phyloP scores from a whole-genome alignment of 208 protist species.

The Crithidia sp. region DNA sequence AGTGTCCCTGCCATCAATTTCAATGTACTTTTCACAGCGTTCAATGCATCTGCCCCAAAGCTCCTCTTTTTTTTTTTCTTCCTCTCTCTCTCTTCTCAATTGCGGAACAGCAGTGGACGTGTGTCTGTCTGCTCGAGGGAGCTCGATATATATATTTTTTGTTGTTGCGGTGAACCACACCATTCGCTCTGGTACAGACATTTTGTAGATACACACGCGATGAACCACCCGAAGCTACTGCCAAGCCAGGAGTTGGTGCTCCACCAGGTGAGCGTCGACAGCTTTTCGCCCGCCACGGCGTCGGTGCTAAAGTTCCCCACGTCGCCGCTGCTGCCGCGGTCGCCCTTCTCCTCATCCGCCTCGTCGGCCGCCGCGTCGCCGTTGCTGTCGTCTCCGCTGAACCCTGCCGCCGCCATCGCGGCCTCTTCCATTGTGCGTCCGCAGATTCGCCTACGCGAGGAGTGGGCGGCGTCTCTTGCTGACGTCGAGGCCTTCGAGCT shows the following conservation, averaged over 20 bases:
- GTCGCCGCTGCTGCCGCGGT: conserved; percentile 27
- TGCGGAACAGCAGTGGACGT: background rate
- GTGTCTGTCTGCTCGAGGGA: background rate
- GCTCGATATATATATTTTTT: too few species aligned
- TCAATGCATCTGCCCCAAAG: background rate
- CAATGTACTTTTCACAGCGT: background rate
- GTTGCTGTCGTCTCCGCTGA: conserved; percentile 19
- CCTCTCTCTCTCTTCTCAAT: background rate
- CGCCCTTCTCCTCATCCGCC: conserved; percentile 20
- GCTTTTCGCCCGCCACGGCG: conserved; percentile 33
- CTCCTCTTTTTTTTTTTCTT: too few species aligned
- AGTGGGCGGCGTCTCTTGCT: conserved; percentile 53
- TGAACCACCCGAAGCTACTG: conserved; percentile 62
- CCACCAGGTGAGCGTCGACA: conserved; percentile 56
- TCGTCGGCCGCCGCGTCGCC: background rate
- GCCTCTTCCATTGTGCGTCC: conserved; percentile 67
- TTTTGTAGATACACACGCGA: background rate
- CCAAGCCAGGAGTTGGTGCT: conserved; percentile 72
- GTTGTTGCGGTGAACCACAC: too few species aligned
- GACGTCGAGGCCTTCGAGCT: conserved; percentile 48
- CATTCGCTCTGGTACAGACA: too few species aligned
- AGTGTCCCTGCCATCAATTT: too few species aligned
- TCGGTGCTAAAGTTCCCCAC: conserved; percentile 32
- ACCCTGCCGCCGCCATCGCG: conserved; percentile 31
- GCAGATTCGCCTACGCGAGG: conserved; percentile 41